phyloP scores from a whole-genome alignment of 2,329 filamentous ascomycete genomes.

The Tolypocladium cylindrosporum region DNA sequence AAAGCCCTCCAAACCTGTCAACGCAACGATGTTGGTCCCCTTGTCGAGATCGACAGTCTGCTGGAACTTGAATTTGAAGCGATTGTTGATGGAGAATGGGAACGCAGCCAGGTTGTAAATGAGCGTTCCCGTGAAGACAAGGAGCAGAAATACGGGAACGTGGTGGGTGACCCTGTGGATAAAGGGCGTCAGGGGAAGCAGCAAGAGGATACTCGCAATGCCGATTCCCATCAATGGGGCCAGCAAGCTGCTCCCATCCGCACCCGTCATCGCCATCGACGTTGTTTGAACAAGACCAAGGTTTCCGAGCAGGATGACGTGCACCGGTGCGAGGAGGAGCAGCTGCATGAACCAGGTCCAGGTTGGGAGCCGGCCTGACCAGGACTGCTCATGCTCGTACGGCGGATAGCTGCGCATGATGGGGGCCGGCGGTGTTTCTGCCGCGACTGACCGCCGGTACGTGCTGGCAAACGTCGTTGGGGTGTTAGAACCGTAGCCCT shows the following conservation, averaged over 20 bases:
- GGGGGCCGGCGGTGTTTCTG: constrained; percentile 14
- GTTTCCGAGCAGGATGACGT: constrained; percentile 68
- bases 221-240: constrained; percentile 63
- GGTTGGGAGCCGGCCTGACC: constrained; percentile 68
- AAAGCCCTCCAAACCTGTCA: constrained; percentile 60
- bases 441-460: constrained; percentile 38
- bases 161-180: constrained; percentile 80
- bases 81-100: constrained; percentile 70
- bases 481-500: constrained; percentile 23
- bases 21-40: constrained; percentile 57
- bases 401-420: constrained; percentile 20
- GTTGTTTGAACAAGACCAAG: constrained; percentile 63
- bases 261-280: constrained; percentile 68
- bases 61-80: constrained; percentile 80
- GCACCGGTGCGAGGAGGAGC: constrained; percentile 66
- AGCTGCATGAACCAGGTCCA: constrained; percentile 90
- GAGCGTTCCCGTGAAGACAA: constrained; percentile 64
- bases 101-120: constrained; percentile 82
- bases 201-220: constrained; percentile 56
- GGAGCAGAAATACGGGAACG: constrained; percentile 64
- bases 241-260: constrained; percentile 68
- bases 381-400: constrained; percentile 69
- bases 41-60: constrained; percentile 71
- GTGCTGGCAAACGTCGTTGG: constrained; percentile 45
- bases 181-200: constrained; percentile 73